These are phyloP conservation scores for Naganishia albida DNA, from an alignment of 1,284 basidiomycete genomes.

Conservation along the genomic window DNA sequence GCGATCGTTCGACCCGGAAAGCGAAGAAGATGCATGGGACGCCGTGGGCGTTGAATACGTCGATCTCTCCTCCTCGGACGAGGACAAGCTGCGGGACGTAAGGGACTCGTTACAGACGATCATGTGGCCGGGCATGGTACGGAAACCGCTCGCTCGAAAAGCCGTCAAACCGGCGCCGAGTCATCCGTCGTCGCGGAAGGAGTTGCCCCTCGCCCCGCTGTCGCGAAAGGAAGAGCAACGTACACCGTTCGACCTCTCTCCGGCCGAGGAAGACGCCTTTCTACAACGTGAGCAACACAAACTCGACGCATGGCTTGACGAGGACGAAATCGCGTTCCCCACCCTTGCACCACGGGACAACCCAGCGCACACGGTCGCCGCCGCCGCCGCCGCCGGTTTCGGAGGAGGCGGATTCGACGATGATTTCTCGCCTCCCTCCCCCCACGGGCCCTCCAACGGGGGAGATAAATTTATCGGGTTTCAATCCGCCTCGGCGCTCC, in stretches of 20 bases:
- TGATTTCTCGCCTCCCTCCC: constrained; percentile 7
- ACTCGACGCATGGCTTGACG: constrained; percentile 3
- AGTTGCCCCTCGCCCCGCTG: too few species aligned
- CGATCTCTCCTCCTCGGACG: neutral
- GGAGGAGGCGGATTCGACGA: neutral
- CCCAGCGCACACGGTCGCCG: neutral
- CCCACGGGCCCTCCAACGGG: neutral
- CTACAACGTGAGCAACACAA: neutral
- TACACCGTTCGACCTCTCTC: neutral
- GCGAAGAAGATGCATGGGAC: neutral
- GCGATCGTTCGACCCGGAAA: neutral
- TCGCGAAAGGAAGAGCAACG: too few species aligned
- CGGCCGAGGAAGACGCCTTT: neutral
- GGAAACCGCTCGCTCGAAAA: constrained; percentile 9
- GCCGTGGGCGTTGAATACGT: neutral
- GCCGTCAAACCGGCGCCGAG: neutral
- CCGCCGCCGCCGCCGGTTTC: neutral
- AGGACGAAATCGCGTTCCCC: constrained; percentile 11
- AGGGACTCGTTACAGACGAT: constrained; percentile 12
- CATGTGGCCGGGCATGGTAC: constrained; percentile 16
- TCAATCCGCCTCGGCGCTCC: neutral
- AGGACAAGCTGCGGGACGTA: neutral
- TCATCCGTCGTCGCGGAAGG: neutral
- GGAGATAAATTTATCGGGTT: neutral
- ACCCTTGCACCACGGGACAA: neutral